Evolutionary conservation across 257 asterid genomes (phyloP), one percentile per base, ranked within the genome.

Genomic region (Leptodermis oblonga): DNA sequence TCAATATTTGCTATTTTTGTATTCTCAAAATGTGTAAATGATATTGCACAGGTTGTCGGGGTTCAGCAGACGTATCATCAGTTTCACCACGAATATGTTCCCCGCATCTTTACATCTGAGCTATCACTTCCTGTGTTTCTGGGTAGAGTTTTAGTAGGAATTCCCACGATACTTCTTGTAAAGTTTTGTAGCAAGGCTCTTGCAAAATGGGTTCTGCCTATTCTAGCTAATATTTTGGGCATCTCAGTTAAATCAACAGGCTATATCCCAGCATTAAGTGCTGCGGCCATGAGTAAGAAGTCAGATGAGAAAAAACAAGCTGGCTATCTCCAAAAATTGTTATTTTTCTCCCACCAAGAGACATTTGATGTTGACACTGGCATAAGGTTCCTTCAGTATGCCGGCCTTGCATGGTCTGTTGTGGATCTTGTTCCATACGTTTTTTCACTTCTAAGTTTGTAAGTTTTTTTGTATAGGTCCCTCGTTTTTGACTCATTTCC

Each of bases 401-500:
- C 97, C 74, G 96, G 97, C 66, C 96, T 91, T 70, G 97, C 97
- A 17, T 94, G 97, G 97, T 89, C 96, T 3, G 96, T 89, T 26
- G 99, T 89, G 69, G 99, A 89, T 78, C 97, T 87, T 61, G 99
- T 91, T 79, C 97, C 99, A 64, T 89, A 90, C 52, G 18, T 86
- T 28, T 92, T 91, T 80, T 78, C 82, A 65, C 81, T 72, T 70
- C 70, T 89, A 30, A 82, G 90, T 75, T 80, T 94, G 52, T 18
- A 13, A 39, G n/a, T n/a, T n/a, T 65, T 70, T 61, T 9, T 70
- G 78, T 75, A 62, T 25, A 63, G 14, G 26, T 7, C 20, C 39
- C 6, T 51, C 62, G 13, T 2, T 20, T 45, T 66, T 33, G 33
- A 22, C 59, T 68, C 64, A 51, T 46, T 67, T 51, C 52, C 56